Evolutionary conservation across 495 filamentous ascomycete species (phyloP).

Genomic region (Penicillium robsamsonii): DNA sequence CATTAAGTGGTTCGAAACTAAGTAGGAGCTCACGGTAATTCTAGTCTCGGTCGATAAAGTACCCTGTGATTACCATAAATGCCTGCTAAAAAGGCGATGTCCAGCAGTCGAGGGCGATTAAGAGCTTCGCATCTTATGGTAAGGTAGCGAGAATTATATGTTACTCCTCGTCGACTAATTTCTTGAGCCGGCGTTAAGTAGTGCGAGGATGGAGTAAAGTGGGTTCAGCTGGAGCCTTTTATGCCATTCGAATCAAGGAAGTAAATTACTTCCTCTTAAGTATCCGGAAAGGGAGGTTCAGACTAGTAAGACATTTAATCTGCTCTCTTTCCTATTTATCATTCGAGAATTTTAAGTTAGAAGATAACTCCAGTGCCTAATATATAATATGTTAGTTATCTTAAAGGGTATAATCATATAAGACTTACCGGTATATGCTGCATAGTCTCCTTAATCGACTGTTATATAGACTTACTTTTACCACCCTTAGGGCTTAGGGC

Average conservation of each 20-base stretch:
- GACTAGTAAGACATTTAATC: not conserved
- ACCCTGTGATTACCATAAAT: slow-evolving; percentile 23
- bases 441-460: slow-evolving; percentile 1
- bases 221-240: not conserved
- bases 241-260: not conserved
- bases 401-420: not conserved
- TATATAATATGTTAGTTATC: too few relatives aligned
- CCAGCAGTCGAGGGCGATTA: slow-evolving; percentile 17
- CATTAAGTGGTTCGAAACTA: slow-evolving; percentile 21
- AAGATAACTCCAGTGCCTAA: too few relatives aligned
- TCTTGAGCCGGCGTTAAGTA: not conserved
- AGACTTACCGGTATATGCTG: too few relatives aligned
- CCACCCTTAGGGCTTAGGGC: too few relatives aligned
- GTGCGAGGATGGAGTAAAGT: not conserved
- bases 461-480: not conserved
- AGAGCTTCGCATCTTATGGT: slow-evolving; percentile 10
- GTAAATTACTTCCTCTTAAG: not conserved
- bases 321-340: too few relatives aligned
- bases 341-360: too few relatives aligned
- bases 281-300: not conserved
- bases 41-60: slow-evolving; percentile 8
- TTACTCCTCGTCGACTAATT: not conserved
- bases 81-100: slow-evolving; percentile 10
- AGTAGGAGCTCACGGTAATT: slow-evolving; percentile 22
- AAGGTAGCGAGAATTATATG: slow-evolving; percentile 7